phyloP scores from a whole-genome alignment of 75 land plant genomes.

The Isoetes taiwanensis region DNA sequence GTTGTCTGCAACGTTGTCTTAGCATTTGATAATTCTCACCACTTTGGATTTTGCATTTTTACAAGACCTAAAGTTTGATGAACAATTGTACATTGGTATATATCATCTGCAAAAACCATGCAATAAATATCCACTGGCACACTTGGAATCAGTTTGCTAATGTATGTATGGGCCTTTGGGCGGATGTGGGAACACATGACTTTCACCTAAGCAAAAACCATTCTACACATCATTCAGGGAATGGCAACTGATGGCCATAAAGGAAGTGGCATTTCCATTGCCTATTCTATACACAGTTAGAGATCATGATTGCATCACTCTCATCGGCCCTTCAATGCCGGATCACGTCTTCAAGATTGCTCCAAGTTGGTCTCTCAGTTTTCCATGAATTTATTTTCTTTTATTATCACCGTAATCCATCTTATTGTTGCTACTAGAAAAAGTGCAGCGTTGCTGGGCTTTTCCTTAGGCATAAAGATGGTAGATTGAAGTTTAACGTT shows the following conservation, averaged over 20 bases:
- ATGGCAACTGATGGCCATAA: conserved; percentile 13
- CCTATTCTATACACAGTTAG: conserved; percentile 18
- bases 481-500: too few relatives aligned
- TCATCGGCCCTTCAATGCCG: conserved; percentile 22
- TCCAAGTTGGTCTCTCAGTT: conserved; percentile 8
- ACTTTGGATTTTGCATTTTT: too few relatives aligned
- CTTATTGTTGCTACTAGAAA: not conserved
- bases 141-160: conserved; percentile 16
- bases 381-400: too few relatives aligned
- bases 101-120: conserved; percentile 16
- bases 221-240: conserved; percentile 7
- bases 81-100: conserved; percentile 20
- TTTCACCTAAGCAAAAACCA: conserved; percentile 6
- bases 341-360: conserved; percentile 20
- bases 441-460: too few relatives aligned
- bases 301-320: conserved; percentile 19
- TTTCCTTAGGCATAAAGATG: too few relatives aligned
- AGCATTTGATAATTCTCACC: too few relatives aligned
- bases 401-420: too few relatives aligned
- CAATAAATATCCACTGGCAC: conserved; percentile 17
- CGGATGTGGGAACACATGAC: conserved; percentile 21
- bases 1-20: too few relatives aligned
- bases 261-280: conserved; percentile 18
- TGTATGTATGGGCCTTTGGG: conserved; percentile 25
- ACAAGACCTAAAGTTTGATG: too few relatives aligned